Conservation (phyloP, 257 asterid species). For the Ocimum tenuiflorum region DNA sequence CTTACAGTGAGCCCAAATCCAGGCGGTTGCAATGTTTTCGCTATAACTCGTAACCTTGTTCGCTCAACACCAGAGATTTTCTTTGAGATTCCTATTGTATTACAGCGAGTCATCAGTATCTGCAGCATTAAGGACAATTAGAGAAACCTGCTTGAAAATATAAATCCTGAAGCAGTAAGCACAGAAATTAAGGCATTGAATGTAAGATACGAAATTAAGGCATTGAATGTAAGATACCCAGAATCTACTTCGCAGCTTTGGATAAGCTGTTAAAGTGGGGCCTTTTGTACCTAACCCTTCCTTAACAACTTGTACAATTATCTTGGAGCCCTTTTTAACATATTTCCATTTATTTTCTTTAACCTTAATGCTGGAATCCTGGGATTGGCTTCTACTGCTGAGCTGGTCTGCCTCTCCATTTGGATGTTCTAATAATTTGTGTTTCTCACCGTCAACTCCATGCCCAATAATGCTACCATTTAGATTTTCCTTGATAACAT, state of each 20-base stretch:
- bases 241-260: slow-evolving; percentile 88
- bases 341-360: slow-evolving; percentile 53
- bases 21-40: slow-evolving; percentile 79
- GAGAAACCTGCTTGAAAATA: slow-evolving; percentile 18
- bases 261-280: slow-evolving; percentile 89
- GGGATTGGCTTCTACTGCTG: slow-evolving; percentile 20
- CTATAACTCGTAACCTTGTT: slow-evolving; percentile 71
- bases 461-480: slow-evolving; percentile 50
- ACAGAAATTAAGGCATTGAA: slow-evolving; percentile 17
- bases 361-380: slow-evolving; percentile 22
- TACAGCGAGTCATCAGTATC: slow-evolving; percentile 63
- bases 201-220: slow-evolving; percentile 51
- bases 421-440: slow-evolving; percentile 28
- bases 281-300: slow-evolving; percentile 96
- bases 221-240: slow-evolving; percentile 55
- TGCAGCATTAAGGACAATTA: slow-evolving; percentile 33
- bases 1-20: slow-evolving; percentile 91
- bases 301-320: slow-evolving; percentile 89
- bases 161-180: slow-evolving; percentile 22
- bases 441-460: slow-evolving; percentile 33
- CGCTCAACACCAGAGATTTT: slow-evolving; percentile 91
- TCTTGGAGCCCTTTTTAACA: slow-evolving; percentile 71
- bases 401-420: slow-evolving; percentile 33
- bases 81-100: slow-evolving; percentile 75
- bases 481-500: slow-evolving; percentile 40